Percentiles rank a stretch among this genome's conserved stretches.
Conservation (phyloP, 371 early-diverging fungal genomes). For the Antonospora locustae region DNA sequence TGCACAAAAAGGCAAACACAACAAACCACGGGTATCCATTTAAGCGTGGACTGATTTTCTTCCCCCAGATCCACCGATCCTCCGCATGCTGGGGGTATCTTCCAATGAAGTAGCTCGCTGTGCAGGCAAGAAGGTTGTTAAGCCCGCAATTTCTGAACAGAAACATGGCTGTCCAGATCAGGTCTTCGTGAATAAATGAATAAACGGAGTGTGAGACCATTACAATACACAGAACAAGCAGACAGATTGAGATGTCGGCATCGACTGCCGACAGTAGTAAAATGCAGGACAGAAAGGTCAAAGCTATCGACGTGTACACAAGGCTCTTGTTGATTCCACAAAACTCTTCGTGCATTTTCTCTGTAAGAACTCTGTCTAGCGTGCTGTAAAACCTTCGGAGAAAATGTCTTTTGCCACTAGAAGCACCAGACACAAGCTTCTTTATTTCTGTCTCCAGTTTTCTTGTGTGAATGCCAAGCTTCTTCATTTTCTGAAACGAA, state of each 20-base stretch:
- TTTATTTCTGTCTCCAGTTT: background rate
- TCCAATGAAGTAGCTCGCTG: conserved; percentile 6
- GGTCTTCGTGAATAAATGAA: conserved; percentile 34
- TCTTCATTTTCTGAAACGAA: conserved; percentile 8
- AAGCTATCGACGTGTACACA: no score
- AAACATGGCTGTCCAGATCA: conserved; percentile 12
- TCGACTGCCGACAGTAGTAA: background rate
- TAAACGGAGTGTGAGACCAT: conserved; percentile 28
- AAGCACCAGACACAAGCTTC: background rate
- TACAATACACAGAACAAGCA: conserved; percentile 3
- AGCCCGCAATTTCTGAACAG: conserved; percentile 2
- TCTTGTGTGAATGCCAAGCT: background rate
- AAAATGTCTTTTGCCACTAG: background rate
- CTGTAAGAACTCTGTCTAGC: background rate
- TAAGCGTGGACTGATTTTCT: conserved; percentile 2
- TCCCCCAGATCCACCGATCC: conserved; percentile 3
- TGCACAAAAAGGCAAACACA: background rate
- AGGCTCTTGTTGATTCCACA: no score
- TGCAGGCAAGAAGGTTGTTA: conserved; percentile 12
- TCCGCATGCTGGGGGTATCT: conserved; percentile 4
- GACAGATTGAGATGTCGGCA: background rate
- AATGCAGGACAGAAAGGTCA: no score
- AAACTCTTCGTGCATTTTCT: conserved; percentile 1
- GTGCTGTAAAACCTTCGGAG: background rate
- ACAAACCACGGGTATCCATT: conserved; percentile 5